phyloP scores from a whole-genome alignment of 2,329 filamentous ascomycete species.

The Colletotrichum higginsianum region DNA sequence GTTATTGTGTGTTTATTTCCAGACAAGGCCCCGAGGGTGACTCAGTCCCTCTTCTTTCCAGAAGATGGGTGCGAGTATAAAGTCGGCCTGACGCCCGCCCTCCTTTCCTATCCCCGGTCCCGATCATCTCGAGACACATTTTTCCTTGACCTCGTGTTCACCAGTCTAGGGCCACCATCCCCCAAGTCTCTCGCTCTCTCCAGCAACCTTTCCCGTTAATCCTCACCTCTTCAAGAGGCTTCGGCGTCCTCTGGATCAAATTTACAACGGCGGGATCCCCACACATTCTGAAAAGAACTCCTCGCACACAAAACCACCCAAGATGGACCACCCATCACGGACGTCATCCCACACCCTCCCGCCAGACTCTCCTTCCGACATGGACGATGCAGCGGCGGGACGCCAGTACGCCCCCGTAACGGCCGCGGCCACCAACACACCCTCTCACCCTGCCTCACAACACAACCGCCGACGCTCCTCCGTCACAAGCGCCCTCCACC shows the following conservation, averaged over 20 bases:
- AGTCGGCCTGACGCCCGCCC: conserved; percentile 4
- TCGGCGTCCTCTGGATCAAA: too few relatives aligned
- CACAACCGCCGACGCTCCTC: conserved; percentile 44
- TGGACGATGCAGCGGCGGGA: background rate
- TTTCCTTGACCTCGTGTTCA: background rate
- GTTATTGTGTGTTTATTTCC: background rate
- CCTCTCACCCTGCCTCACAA: background rate
- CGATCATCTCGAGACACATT: background rate
- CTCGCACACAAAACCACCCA: conserved; percentile 1
- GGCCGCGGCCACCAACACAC: background rate
- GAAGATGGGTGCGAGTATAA: conserved; percentile 22
- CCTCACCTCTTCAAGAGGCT: background rate
- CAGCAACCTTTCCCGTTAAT: background rate
- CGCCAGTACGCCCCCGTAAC: conserved; percentile 30
- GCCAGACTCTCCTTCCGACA: conserved; percentile 24
- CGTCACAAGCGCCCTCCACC: conserved; percentile 42
- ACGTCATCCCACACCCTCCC: conserved; percentile 32
- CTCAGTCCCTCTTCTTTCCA: background rate
- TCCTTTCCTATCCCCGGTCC: too few relatives aligned
- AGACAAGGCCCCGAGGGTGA: background rate
- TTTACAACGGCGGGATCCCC: background rate
- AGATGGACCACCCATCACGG: conserved; percentile 27
- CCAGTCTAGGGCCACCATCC: conserved; percentile 8
- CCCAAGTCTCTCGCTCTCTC: background rate
- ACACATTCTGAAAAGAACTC: background rate